These are phyloP conservation scores for Nyctanthes arbortristis DNA, from an alignment of 257 asterid genomes.

Conservation along the genomic window DNA sequence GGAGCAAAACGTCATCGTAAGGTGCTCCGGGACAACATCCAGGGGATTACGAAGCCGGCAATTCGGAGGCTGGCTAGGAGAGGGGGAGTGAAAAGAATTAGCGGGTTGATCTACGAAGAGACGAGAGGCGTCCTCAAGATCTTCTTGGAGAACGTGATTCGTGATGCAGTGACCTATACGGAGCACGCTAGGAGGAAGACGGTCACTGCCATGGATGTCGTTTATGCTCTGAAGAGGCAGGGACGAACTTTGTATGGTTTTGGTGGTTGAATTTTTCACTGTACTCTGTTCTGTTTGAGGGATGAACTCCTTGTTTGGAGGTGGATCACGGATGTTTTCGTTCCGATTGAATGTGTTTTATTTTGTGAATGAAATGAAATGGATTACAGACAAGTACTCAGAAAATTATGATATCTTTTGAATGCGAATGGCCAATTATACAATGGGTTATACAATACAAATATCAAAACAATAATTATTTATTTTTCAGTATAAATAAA, in stretches of 20 bases:
- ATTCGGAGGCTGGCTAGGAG: conserved; percentile 52
- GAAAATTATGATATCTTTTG: too few relatives aligned
- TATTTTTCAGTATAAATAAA: too few relatives aligned
- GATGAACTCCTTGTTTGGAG: too few relatives aligned
- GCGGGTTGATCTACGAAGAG: conserved; percentile 49
- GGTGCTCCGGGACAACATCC: conserved; percentile 51
- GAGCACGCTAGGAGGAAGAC: conserved; percentile 52
- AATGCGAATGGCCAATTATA: too few relatives aligned
- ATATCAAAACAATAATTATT: too few relatives aligned
- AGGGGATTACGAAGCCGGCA: conserved; percentile 52
- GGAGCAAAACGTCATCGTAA: conserved; percentile 54
- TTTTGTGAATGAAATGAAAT: too few relatives aligned
- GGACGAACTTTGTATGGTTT: conserved; percentile 47
- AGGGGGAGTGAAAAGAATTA: conserved; percentile 54
- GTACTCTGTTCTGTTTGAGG: not conserved
- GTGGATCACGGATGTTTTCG: too few relatives aligned
- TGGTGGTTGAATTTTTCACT: conserved; percentile 29
- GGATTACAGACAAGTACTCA: too few relatives aligned
- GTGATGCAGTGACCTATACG: conserved; percentile 47
- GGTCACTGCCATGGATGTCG: conserved; percentile 52
- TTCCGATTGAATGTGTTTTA: too few relatives aligned
- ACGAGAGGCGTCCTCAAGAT: conserved; percentile 53
- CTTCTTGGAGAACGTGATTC: conserved; percentile 44
- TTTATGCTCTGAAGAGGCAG: conserved; percentile 49
- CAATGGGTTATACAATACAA: too few relatives aligned